Percentiles rank a stretch among this genome's conserved stretches.
phyloP scores from a whole-genome alignment of 768 basidiomycete genomes.

The Saitozyma podzolica region DNA sequence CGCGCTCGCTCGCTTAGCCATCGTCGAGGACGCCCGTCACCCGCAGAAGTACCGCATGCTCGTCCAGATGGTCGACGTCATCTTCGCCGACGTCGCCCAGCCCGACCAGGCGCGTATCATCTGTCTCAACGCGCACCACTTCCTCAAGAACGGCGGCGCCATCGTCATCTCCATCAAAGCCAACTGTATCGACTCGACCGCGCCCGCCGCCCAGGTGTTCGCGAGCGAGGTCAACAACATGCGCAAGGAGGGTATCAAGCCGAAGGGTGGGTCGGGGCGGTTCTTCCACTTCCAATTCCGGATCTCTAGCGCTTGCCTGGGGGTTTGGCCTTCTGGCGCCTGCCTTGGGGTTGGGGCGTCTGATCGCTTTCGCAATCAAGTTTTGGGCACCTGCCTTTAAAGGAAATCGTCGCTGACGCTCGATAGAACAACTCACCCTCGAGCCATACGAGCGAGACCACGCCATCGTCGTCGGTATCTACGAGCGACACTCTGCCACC shows the following conservation, averaged over 20 bases:
- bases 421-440: conserved; percentile 79
- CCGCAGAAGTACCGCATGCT: conserved; percentile 98
- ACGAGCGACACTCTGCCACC: conserved; percentile 47
- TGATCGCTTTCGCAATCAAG: no score
- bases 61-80: conserved; percentile 88
- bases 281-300: neutral
- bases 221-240: conserved; percentile 80
- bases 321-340: no score
- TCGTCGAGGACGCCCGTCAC: conserved; percentile 94
- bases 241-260: conserved; percentile 78
- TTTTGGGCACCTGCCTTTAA: neutral
- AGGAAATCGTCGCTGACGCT: conserved; percentile 2
- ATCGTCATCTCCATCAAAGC: conserved; percentile 98
- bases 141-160: conserved; percentile 92
- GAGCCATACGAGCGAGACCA: conserved; percentile 61
- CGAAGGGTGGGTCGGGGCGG: conserved; percentile 58
- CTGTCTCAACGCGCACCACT: conserved; percentile 84
- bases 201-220: conserved; percentile 83
- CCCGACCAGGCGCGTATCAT: conserved; percentile 99
- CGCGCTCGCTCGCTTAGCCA: conserved; percentile 56
- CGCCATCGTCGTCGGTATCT: conserved; percentile 52
- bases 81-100: conserved; percentile 98
- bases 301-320: no score
- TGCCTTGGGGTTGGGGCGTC: no score
- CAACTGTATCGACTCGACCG: conserved; percentile 97